Percentiles rank a stretch among this genome's conserved stretches.
Evolutionary conservation across 2,329 filamentous ascomycete genomes (phyloP).

Genomic region (Pseudogymnoascus destructans): DNA sequence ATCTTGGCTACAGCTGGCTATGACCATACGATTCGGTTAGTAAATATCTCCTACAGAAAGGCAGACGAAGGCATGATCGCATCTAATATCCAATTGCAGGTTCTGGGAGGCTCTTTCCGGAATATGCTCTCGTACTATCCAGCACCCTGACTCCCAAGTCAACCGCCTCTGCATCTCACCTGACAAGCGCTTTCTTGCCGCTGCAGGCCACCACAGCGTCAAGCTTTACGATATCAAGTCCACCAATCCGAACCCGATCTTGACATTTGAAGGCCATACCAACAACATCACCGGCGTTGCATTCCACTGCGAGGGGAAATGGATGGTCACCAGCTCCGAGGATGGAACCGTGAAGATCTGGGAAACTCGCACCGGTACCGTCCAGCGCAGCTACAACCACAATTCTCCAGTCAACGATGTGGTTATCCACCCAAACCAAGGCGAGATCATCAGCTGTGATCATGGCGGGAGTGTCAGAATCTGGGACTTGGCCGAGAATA

Average conservation of each 20-base stretch:
- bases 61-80: not conserved
- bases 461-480: slow-evolving; percentile 83
- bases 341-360: slow-evolving; percentile 96
- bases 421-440: slow-evolving; percentile 98
- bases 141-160: slow-evolving; percentile 95
- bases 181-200: slow-evolving; percentile 90
- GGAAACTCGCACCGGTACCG: slow-evolving; percentile 74
- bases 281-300: slow-evolving; percentile 93
- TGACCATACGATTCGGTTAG: slow-evolving; percentile 62
- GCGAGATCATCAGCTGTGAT: slow-evolving; percentile 94
- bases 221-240: slow-evolving; percentile 99
- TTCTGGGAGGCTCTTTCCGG: slow-evolving; percentile 98
- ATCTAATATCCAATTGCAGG: slow-evolving; percentile 33
- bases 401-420: slow-evolving; percentile 88
- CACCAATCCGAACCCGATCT: slow-evolving; percentile 84
- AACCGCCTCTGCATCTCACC: slow-evolving; percentile 97
- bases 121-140: slow-evolving; percentile 95
- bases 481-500: slow-evolving; percentile 95
- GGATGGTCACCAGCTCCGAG: slow-evolving; percentile 98
- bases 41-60: slow-evolving; percentile 8
- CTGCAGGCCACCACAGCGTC: slow-evolving; percentile 66
- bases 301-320: slow-evolving; percentile 97
- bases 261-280: slow-evolving; percentile 92
- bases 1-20: slow-evolving; percentile 44
- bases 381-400: slow-evolving; percentile 90